Base-by-base conservation (phyloP, 345 rosid genomes). In the Sisymbrium irio region DNA sequence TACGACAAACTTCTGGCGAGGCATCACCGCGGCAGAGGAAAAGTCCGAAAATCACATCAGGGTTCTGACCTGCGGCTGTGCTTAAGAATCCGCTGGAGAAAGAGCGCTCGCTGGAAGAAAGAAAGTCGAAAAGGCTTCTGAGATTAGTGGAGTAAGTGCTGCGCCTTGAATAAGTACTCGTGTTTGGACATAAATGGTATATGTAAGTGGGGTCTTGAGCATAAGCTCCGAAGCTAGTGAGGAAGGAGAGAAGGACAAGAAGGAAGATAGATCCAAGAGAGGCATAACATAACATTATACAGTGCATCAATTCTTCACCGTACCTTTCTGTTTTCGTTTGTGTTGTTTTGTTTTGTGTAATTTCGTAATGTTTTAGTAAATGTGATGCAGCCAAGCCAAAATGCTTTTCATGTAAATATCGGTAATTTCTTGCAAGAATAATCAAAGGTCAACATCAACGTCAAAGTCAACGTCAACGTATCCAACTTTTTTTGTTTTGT, bases 11-110 rank as follows among this genome's bases (percentile, higher is more conserved):
- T 9, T 50, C 37, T 0, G 53, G 17, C n/a, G 72, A 11, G 20
- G 67, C 4, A 4, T 62, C 82, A 1, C 81, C 82, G 0, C 79
- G 74, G 79, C 87, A 82, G 6, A 71, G 69, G 45, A 80, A 83
- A 65, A 80, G 76, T 0, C 84, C 83, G 15, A 65, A 68, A 27
- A 72, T 69, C 6, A 6, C 14, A 53, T 82, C 46, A 0, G 78
- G 60, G 3, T 18, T 33, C 6, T 44, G 14, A 1, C 88, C 85
- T 1, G 4, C 46, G 4, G 81, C 63, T 69, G 13, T 35, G 71
- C 72, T 87, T 40, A 57, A 70, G 72, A 83, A 87, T 45, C 84
- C 78, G 5, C 9, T 53, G 58, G 11, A 14, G 35, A 12, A 53
- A 8, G 32, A 53, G 11, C 4, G 32, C 3, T 3, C 15, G 35